phyloP scores from a whole-genome alignment of 768 basidiomycete species.

The Lactarius indigo region DNA sequence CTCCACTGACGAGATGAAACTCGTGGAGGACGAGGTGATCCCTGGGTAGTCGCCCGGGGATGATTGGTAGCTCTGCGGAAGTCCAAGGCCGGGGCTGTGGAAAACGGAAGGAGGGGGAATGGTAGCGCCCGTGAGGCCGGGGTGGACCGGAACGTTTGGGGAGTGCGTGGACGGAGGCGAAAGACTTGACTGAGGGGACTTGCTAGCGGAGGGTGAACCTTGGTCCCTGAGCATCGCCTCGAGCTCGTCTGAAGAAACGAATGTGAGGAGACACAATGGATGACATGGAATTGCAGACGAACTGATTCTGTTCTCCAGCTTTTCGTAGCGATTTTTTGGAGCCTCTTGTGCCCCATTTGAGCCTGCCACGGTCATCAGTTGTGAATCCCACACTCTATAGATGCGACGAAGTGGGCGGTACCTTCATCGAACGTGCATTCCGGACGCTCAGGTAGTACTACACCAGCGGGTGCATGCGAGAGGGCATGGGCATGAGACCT shows the following conservation, averaged over 20 bases:
- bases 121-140: not conserved
- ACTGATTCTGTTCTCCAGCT: constrained; percentile 68
- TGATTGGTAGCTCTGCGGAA: constrained; percentile 6
- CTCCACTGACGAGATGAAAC: constrained; percentile 2
- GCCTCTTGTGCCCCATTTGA: constrained; percentile 40
- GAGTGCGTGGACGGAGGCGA: constrained; percentile 7
- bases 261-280: constrained; percentile 4
- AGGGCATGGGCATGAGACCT: constrained; percentile 70
- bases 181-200: constrained; percentile 1
- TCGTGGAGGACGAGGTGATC: not conserved
- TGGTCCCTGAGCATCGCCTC: constrained; percentile 53
- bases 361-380: constrained; percentile 34
- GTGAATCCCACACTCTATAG: constrained; percentile 3
- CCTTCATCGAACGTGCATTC: constrained; percentile 80
- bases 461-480: constrained; percentile 57
- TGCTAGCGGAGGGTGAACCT: not conserved
- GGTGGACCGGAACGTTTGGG: constrained; percentile 3
- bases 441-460: constrained; percentile 49
- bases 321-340: constrained; percentile 59
- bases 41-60: not conserved
- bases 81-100: constrained; percentile 3
- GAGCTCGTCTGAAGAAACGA: constrained; percentile 53
- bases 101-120: not conserved
- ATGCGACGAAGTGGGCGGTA: constrained; percentile 25
- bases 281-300: constrained; percentile 29